These are phyloP conservation scores for Aschersonia sp. DNA, from an alignment of 2,329 filamentous ascomycete genomes.

Conservation along the genomic window DNA sequence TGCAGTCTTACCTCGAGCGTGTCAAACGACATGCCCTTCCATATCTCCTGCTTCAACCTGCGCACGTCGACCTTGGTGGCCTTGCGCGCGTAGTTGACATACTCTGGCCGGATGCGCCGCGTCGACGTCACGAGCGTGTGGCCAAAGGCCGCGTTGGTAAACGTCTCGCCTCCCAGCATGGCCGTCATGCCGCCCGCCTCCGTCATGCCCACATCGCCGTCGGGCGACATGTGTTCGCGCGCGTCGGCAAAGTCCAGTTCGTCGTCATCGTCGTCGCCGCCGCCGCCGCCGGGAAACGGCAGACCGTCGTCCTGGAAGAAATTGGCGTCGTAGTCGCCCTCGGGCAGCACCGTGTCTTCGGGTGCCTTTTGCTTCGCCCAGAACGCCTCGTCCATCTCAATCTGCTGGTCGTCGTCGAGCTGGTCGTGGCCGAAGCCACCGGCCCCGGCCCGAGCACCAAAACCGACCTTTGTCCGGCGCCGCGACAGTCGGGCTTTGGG, in stretches of 20 bases:
- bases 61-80: conserved; percentile 60
- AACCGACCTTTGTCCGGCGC: conserved; percentile 32
- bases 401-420: conserved; percentile 42
- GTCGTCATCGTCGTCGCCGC: conserved; percentile 47
- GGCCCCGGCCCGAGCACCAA: conserved; percentile 25
- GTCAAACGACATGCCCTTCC: conserved; percentile 50
- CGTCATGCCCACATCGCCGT: conserved; percentile 31
- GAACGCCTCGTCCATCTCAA: conserved; percentile 87
- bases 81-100: conserved; percentile 55
- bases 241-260: conserved; percentile 68
- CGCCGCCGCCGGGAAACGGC: conserved; percentile 48
- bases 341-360: conserved; percentile 42
- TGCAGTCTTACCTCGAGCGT: conserved; percentile 29
- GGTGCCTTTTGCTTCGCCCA: conserved; percentile 66
- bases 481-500: conserved; percentile 74
- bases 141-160: conserved; percentile 40
- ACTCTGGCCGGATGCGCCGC: conserved; percentile 48
- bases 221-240: conserved; percentile 63
- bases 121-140: conserved; percentile 53
- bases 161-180: conserved; percentile 34
- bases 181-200: conserved; percentile 33
- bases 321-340: conserved; percentile 86
- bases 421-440: conserved; percentile 22
- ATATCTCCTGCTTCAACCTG: conserved; percentile 54
- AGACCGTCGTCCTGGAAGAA: conserved; percentile 89